Evolutionary conservation across 2,329 filamentous ascomycete species (phyloP).

Genomic region (Pseudogymnoascus sp.): DNA sequence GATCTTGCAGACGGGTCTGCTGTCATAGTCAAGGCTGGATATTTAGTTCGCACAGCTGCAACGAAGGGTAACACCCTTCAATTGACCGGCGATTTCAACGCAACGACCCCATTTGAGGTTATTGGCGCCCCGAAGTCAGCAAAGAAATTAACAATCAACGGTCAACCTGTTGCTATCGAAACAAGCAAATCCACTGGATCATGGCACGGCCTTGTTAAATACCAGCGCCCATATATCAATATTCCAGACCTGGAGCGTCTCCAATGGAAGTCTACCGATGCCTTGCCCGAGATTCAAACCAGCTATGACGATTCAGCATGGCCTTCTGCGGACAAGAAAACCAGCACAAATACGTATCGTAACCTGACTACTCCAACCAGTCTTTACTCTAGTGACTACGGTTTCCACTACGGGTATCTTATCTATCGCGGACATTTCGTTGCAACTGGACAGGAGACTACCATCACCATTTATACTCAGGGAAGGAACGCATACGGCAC

Average conservation of each 20-base stretch:
- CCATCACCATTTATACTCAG: constrained; percentile 47
- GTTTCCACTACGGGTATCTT: constrained; percentile 58
- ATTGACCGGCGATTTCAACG: constrained; percentile 61
- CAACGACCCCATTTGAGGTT: constrained; percentile 55
- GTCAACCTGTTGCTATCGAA: constrained; percentile 16
- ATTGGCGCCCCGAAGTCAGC: constrained; percentile 51
- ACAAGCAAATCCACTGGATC: constrained; percentile 34
- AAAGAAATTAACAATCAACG: constrained; percentile 46
- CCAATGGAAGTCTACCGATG: constrained; percentile 59
- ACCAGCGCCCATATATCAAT: constrained; percentile 36
- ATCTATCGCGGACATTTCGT: constrained; percentile 61
- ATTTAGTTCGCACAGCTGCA: constrained; percentile 51
- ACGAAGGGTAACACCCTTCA: constrained; percentile 44
- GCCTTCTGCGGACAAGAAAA: constrained; percentile 38
- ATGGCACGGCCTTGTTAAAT: constrained; percentile 41
- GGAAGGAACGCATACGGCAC: constrained; percentile 59
- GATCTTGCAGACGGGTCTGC: constrained; percentile 33
- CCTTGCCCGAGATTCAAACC: constrained; percentile 54
- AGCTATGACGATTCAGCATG: constrained; percentile 60
- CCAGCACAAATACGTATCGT: constrained; percentile 10
- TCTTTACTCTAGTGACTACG: constrained; percentile 62
- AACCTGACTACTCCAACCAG: constrained; percentile 49
- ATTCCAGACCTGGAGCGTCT: constrained; percentile 48
- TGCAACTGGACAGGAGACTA: constrained; percentile 49
- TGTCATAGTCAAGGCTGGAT: constrained; percentile 52